Base-by-base conservation (phyloP, 257 asterid species). In the Gynochthodes officinalis region DNA sequence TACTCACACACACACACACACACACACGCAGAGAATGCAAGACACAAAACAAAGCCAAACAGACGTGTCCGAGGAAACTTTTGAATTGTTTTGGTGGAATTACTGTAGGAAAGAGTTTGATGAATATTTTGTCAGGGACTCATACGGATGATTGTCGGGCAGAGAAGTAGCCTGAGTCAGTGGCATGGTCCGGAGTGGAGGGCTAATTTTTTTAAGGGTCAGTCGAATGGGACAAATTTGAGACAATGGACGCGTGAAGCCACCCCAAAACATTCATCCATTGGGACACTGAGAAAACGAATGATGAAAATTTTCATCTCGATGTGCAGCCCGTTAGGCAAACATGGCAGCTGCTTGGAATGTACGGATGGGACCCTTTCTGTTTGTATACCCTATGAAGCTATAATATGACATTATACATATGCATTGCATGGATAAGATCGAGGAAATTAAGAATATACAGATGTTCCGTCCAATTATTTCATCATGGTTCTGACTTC, bases 101-200 rank as follows among this genome's bases (percentile, higher is more conserved):
- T 9, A 23, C 6, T n/a, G 33, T 23, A 11, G 13, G 50, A 18
- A 37, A 15, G 42, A 15, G 65, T 60, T 60, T 60, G 42, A 37
- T 37, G 23, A 64, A 40, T 21, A 40, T 0, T 44, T 66, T 66
- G 71, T 66, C 58, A 43, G 50, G 5, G 27, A 16, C 13, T 40
- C 6, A 1, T 42, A 19, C 32, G 10, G 27, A 46, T 44, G 71
- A 50, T 27, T 66, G 71, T 66, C 71, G 71, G 71, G 57, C 40
- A 14, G 33, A 5, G 58, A 66, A 66, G 71, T 6, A 43, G 58
- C 71, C 58, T 30, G n/a, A n/a, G 35, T 7, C 52, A 69, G 73
- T 69, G 75, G 75, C 75, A 43, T 71, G 46, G 57, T 59, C 75
- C 43, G 69, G n/a, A n/a, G n/a, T n/a, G n/a, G n/a, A n/a, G n/a